These are phyloP conservation scores for Malus orientalis DNA, from an alignment of 306 rosid species.

Conservation along the genomic window DNA sequence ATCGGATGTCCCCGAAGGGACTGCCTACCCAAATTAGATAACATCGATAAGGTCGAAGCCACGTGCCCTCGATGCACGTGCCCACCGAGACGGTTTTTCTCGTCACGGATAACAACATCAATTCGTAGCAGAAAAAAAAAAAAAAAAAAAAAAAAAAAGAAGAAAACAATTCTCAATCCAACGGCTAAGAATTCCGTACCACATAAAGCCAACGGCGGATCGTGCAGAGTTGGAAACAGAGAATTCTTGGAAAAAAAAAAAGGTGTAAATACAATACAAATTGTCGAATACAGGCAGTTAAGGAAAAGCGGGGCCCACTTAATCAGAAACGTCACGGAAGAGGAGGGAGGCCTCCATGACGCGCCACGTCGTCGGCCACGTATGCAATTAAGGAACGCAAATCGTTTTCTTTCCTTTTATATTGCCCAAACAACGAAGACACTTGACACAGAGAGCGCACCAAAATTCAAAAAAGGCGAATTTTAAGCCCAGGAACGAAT, in stretches of 20 bases:
- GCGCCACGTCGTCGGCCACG: slow-evolving; percentile 1
- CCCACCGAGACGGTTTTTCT: background rate
- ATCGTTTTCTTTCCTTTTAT: background rate
- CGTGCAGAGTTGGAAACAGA: background rate
- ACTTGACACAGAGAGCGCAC: background rate
- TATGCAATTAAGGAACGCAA: background rate
- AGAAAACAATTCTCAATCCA: too few relatives aligned
- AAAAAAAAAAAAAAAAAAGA: too few relatives aligned
- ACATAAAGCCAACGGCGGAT: background rate
- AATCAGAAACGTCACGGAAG: background rate
- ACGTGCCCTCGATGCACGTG: too few relatives aligned
- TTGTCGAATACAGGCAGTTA: background rate
- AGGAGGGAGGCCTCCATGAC: background rate
- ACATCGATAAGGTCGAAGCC: background rate
- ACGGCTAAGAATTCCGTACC: background rate
- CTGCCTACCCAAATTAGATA: too few relatives aligned
- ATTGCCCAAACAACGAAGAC: too few relatives aligned
- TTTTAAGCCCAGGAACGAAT: background rate
- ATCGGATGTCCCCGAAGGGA: too few relatives aligned
- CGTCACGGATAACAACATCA: background rate
- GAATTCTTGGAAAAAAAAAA: background rate
- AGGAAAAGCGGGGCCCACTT: background rate
- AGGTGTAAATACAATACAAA: too few relatives aligned
- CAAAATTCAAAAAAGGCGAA: background rate
- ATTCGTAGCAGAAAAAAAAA: background rate